These are phyloP conservation scores for Rhizopogon rudus DNA, from an alignment of 768 basidiomycete species.

Conservation along the genomic window DNA sequence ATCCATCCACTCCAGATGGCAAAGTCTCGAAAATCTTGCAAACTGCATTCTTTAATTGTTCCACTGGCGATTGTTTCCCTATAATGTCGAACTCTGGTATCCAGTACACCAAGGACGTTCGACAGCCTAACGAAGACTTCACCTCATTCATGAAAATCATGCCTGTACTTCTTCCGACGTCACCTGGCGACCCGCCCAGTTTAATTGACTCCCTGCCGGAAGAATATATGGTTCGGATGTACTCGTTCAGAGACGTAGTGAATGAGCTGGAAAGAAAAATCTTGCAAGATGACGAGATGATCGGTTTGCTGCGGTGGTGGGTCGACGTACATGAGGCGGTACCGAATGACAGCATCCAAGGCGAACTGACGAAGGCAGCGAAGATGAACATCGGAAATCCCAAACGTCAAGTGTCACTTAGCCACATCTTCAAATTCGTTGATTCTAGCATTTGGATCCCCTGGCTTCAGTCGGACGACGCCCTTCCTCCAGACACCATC, in stretches of 20 bases:
- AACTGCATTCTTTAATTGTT: slow-evolving; percentile 70
- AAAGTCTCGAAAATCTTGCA: slow-evolving; percentile 68
- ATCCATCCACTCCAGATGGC: slow-evolving; percentile 74
- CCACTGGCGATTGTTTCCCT: slow-evolving; percentile 46
- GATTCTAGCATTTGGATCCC: slow-evolving; percentile 49
- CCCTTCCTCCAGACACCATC: slow-evolving; percentile 69
- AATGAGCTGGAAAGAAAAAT: slow-evolving; percentile 63
- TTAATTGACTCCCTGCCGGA: slow-evolving; percentile 61
- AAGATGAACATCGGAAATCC: neutral
- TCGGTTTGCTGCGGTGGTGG: slow-evolving; percentile 88
- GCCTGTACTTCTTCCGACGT: slow-evolving; percentile 46
- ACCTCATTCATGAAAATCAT: slow-evolving; percentile 67
- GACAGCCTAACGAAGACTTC: slow-evolving; percentile 65
- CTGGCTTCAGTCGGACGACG: slow-evolving; percentile 65
- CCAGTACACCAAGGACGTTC: slow-evolving; percentile 57
- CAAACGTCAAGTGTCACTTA: slow-evolving; percentile 47
- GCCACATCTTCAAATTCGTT: slow-evolving; percentile 59
- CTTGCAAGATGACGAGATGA: slow-evolving; percentile 62
- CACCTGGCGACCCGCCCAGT: slow-evolving; percentile 46
- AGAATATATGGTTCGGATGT: slow-evolving; percentile 59
- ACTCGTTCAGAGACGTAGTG: slow-evolving; percentile 76
- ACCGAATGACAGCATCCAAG: neutral
- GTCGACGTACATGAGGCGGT: slow-evolving; percentile 21
- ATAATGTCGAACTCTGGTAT: slow-evolving; percentile 78
- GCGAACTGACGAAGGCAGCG: neutral